phyloP scores from a whole-genome alignment of 2,329 filamentous ascomycete species.

The Penicillium freii region DNA sequence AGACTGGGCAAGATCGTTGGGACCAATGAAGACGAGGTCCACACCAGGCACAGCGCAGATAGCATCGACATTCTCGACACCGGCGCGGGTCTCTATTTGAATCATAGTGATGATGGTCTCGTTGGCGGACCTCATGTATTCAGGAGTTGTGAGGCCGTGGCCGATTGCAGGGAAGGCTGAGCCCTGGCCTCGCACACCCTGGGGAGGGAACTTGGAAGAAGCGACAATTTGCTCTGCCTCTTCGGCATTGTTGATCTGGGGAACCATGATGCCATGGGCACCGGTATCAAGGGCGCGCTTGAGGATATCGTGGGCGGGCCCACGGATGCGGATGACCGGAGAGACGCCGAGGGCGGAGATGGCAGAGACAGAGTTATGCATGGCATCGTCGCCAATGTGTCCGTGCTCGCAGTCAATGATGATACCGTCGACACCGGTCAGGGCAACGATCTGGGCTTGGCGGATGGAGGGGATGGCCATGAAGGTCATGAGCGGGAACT shows the following conservation, averaged over 20 bases:
- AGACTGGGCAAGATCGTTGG: slow-evolving; percentile 39
- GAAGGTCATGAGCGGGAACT: slow-evolving; percentile 51
- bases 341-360: slow-evolving; percentile 27
- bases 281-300: slow-evolving; percentile 28
- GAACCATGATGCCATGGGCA: slow-evolving; percentile 47
- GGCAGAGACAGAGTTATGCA: slow-evolving; percentile 29
- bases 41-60: slow-evolving; percentile 42
- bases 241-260: slow-evolving; percentile 51
- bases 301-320: slow-evolving; percentile 23
- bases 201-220: slow-evolving; percentile 31
- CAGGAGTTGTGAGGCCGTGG: slow-evolving; percentile 34
- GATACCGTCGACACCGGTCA: slow-evolving; percentile 64
- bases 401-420: slow-evolving; percentile 50
- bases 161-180: slow-evolving; percentile 30
- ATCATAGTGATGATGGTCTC: slow-evolving; percentile 35
- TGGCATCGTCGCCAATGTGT: slow-evolving; percentile 29
- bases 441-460: slow-evolving; percentile 56
- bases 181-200: slow-evolving; percentile 31
- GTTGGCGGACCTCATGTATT: slow-evolving; percentile 39
- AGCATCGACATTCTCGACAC: slow-evolving; percentile 42
- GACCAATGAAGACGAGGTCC: slow-evolving; percentile 40
- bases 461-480: slow-evolving; percentile 50
- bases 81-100: slow-evolving; percentile 42
- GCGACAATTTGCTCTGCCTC: slow-evolving; percentile 32
- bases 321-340: slow-evolving; percentile 25